Evolutionary conservation across 2,329 filamentous ascomycete species (phyloP).

Genomic region (Colletotrichum liaoningense): DNA sequence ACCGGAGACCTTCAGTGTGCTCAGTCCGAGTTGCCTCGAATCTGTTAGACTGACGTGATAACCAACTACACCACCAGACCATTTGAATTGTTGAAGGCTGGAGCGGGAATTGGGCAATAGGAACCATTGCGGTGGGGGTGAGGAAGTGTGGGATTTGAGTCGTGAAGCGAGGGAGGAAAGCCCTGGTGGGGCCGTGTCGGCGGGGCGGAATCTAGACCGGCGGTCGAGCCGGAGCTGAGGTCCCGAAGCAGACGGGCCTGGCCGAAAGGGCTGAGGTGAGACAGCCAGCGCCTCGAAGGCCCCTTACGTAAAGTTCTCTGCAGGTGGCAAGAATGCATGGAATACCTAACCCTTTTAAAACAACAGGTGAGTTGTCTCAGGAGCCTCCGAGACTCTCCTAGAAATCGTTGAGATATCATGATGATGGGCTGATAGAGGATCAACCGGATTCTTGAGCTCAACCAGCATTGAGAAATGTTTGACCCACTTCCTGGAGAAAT

Average conservation of each 20-base stretch:
- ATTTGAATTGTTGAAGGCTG: neutral
- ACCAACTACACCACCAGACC: constrained; percentile 52
- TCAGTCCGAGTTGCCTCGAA: neutral
- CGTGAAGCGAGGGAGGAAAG: neutral
- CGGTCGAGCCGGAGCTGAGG: neutral
- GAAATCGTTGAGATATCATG: neutral
- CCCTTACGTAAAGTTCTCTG: neutral
- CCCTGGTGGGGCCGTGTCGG: neutral
- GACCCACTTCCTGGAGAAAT: neutral
- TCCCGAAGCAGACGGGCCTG: neutral
- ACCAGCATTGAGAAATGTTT: neutral
- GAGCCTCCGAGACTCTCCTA: neutral
- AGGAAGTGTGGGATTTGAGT: neutral
- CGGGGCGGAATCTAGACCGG: neutral
- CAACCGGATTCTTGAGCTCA: neutral
- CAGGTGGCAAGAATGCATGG: neutral
- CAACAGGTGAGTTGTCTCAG: neutral
- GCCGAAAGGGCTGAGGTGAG: neutral
- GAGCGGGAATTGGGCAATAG: rapidly evolving
- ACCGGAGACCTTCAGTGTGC: constrained; percentile 35
- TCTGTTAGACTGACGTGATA: constrained; percentile 61
- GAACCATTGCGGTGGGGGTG: rapidly evolving
- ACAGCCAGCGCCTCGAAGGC: neutral
- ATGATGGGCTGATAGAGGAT: neutral
- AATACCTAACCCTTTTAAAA: neutral